phyloP scores from a whole-genome alignment of 2,329 filamentous ascomycete species.

The Exophiala sideris region DNA sequence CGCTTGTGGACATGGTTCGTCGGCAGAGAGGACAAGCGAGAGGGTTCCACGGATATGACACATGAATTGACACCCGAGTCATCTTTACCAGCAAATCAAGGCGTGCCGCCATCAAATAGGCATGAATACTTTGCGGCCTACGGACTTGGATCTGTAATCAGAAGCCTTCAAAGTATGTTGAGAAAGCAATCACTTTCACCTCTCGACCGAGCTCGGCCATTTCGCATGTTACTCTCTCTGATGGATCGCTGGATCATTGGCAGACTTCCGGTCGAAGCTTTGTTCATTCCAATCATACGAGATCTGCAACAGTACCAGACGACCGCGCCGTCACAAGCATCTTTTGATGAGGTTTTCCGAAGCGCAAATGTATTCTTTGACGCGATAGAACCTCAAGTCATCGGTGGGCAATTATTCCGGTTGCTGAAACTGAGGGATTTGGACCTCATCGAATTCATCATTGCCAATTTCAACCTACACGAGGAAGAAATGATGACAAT shows the following conservation, averaged over 20 bases:
- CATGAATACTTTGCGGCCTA: constrained; percentile 80
- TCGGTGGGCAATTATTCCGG: constrained; percentile 76
- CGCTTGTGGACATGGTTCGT: constrained; percentile 95
- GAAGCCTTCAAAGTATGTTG: constrained; percentile 75
- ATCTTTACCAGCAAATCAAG: constrained; percentile 8
- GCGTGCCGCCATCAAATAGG: constrained; percentile 38
- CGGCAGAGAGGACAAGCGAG: constrained; percentile 59
- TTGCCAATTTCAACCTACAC: constrained; percentile 81
- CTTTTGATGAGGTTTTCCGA: constrained; percentile 81
- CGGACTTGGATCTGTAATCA: constrained; percentile 70
- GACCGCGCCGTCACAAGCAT: constrained; percentile 60
- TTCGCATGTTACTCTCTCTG: constrained; percentile 85
- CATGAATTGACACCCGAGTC: constrained; percentile 1
- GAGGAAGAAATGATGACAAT: constrained; percentile 80
- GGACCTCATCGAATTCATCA: constrained; percentile 73
- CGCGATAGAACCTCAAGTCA: constrained; percentile 88
- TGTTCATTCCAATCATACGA: constrained; percentile 82
- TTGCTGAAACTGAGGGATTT: constrained; percentile 56
- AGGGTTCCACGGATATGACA: constrained; percentile 17
- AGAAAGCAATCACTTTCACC: constrained; percentile 53
- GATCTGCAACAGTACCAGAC: constrained; percentile 74
- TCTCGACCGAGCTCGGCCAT: constrained; percentile 73
- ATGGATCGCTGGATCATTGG: constrained; percentile 99
- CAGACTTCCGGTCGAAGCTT: constrained; percentile 77
- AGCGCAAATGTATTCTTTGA: constrained; percentile 97